Evolutionary conservation across 2,329 filamentous ascomycete species (phyloP).

Genomic region (Lasiodiplodia sp.): DNA sequence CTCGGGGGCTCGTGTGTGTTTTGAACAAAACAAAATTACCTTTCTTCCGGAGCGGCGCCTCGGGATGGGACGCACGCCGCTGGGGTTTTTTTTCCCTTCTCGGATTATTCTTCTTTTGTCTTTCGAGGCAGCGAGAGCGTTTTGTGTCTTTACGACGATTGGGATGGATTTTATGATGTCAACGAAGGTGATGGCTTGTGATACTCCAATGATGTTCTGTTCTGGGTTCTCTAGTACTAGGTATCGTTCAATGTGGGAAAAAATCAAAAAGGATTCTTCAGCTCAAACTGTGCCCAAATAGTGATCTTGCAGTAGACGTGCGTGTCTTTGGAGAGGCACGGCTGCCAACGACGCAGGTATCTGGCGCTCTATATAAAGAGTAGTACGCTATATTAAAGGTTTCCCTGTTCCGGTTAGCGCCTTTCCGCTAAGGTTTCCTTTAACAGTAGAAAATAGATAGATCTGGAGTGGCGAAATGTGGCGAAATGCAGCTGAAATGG

Average conservation of each 20-base stretch:
- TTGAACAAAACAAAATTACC: not conserved
- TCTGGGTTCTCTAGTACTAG: not conserved
- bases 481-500: not conserved
- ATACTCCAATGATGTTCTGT: not conserved
- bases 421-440: not conserved
- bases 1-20: constrained; percentile 20
- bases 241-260: not conserved
- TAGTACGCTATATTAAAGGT: not conserved
- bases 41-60: not conserved
- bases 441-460: not conserved
- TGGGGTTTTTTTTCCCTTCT: not conserved
- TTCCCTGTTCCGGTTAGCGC: not conserved
- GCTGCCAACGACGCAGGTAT: too few species aligned
- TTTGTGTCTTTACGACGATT: not conserved
- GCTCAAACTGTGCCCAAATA: not conserved
- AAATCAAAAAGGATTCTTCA: not conserved
- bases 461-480: not conserved
- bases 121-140: not conserved
- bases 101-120: not conserved
- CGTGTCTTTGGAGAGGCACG: not conserved
- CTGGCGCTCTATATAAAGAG: not conserved
- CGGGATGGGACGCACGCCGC: not conserved
- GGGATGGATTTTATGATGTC: not conserved
- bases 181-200: not conserved
- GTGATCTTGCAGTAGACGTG: not conserved